A percentile compares a stretch with the other conserved stretches of the same genome.
Evolutionary conservation across 192 early-diverging fungal genomes (phyloP).

Genomic region (Dissophora globulifera): DNA sequence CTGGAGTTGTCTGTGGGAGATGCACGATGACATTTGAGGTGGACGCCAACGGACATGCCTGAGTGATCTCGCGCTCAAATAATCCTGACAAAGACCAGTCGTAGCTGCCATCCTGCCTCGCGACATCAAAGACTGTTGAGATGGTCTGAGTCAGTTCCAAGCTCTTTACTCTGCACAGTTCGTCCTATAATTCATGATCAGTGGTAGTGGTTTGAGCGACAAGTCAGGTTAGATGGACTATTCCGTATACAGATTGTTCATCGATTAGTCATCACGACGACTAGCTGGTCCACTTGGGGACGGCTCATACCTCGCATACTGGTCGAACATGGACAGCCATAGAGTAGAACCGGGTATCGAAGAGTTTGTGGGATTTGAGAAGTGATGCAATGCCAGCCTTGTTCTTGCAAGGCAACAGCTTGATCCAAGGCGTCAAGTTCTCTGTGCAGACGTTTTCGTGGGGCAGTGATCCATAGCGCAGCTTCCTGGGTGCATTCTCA

Average conservation of each 20-base stretch:
- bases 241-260: too few relatives aligned
- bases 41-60: constrained; percentile 63
- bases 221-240: too few relatives aligned
- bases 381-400: constrained; percentile 90
- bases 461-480: constrained; percentile 85
- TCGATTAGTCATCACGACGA: too few relatives aligned
- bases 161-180: constrained; percentile 56
- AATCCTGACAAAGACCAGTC: constrained; percentile 63
- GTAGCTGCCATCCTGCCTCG: constrained; percentile 58
- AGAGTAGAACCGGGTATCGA: constrained; percentile 90
- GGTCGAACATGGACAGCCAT: constrained; percentile 81
- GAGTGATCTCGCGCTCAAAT: constrained; percentile 58
- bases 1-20: constrained; percentile 35
- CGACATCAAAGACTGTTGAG: constrained; percentile 83
- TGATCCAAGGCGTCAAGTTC: constrained; percentile 98
- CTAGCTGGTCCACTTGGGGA: too few relatives aligned
- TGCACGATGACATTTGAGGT: constrained; percentile 55
- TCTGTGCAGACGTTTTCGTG: constrained; percentile 98
- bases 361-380: constrained; percentile 92
- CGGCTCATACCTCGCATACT: constrained; percentile 60
- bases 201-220: too few relatives aligned
- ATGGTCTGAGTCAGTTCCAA: constrained; percentile 79
- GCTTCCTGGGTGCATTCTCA: constrained; percentile 7
- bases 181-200: too few relatives aligned
- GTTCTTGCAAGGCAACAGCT: constrained; percentile 93